Conservation (phyloP, 148 eudicot genomes). For the Beta vulgaris region DNA sequence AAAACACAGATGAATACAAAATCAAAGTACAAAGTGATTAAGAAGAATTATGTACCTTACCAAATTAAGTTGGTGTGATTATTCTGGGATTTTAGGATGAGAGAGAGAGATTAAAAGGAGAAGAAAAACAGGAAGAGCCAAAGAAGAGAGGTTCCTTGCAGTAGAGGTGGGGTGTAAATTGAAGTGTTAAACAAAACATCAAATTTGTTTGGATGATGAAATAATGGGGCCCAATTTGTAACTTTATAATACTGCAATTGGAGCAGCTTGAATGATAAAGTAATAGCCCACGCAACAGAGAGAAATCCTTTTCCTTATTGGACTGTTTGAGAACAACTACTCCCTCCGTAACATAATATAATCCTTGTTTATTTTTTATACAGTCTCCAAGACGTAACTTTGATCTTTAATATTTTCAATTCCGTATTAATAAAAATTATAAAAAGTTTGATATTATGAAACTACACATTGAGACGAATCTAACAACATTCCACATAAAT, state of each 20-base stretch:
- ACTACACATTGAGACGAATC: no score
- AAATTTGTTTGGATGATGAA: not conserved
- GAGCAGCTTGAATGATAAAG: no score
- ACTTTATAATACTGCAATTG: not conserved
- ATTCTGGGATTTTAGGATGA: not conserved
- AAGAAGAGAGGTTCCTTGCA: not conserved
- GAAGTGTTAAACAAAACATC: not conserved
- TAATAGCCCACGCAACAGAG: no score
- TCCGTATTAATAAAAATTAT: no score
- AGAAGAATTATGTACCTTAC: constrained; percentile 13
- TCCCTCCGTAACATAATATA: no score
- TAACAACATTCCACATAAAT: no score
- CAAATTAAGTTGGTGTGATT: not conserved
- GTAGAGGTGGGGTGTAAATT: constrained; percentile 14
- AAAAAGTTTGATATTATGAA: no score
- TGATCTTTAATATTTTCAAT: no score
- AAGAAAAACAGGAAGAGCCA: not conserved
- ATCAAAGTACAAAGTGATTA: not conserved
- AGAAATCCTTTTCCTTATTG: no score
- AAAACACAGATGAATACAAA: not conserved
- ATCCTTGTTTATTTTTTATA: no score
- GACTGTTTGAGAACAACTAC: no score
- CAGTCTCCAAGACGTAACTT: no score
- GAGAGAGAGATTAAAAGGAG: constrained; percentile 7
- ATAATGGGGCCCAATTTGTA: not conserved